Base-by-base conservation (phyloP, 768 basidiomycete species). In the Russula abietina region DNA sequence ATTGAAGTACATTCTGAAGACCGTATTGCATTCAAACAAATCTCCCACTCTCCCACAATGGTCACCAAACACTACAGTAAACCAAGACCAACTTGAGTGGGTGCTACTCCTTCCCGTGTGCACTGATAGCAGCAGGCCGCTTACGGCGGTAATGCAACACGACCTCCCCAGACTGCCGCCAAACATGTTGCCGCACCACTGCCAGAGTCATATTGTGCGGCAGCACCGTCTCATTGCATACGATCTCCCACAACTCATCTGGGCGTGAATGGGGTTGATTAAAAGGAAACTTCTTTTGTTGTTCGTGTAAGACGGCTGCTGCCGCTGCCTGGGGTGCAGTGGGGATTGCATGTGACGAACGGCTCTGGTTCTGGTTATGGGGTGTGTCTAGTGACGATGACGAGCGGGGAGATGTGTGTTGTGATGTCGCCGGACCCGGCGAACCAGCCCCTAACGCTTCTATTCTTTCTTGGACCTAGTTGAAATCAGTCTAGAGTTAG, bases 171-270 rank as follows among this genome's bases (percentile, higher is more conserved):
- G 81, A 75, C 67, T 88, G 87, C 69, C 83, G 85, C 93, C 92
- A 97, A 24, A 93, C 82, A 69, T 84, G 97, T 72, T 95, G 93
- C 64, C 92, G 85, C 61, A 95, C 87, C 19, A 89, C 89, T 4
- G 91, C 95, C 39, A 99, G 80, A 6, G 91, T 95, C 86, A 96
- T 93, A 66, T 87, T 85, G 30, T 89, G 77, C 26, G 95, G 89
- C 38, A 98, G 78, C 17, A 90, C 76, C n/a, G 81, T 77, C 65
- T 92, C 89, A 67, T 91, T 92, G 74, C 94, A 97, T 30, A 97
- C 72, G 49, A 98, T 84, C 75, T 98, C 95, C 71, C 91, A 88
- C 32, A 81, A 69, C 28, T 93, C 88, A 67, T 93, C 91, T 24
- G 64, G 54, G 38, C 46, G 56, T 10, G 52, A 19, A 17, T 30